Conservation (phyloP, 345 rosid genomes). For the Bruguiera gymnorhiza region DNA sequence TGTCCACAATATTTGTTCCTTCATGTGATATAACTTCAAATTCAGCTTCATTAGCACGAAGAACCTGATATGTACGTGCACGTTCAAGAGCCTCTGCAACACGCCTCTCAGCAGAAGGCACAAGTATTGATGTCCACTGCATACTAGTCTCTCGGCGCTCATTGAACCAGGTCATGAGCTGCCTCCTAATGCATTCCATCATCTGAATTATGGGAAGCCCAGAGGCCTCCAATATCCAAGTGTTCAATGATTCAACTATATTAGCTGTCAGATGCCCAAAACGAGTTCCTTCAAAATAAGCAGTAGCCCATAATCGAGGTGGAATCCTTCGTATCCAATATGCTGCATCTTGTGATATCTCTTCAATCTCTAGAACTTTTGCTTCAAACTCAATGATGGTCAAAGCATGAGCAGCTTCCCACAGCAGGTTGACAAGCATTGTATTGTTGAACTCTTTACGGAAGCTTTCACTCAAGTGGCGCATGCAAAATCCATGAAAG, state of each 20-base stretch:
- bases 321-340: slow-evolving; percentile 22
- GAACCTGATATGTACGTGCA: slow-evolving; percentile 75
- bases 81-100: slow-evolving; percentile 77
- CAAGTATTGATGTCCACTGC: slow-evolving; percentile 87
- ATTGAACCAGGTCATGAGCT: slow-evolving; percentile 93
- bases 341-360: slow-evolving; percentile 16
- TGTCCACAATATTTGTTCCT: slow-evolving; percentile 76
- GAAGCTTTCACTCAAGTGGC: slow-evolving; percentile 24
- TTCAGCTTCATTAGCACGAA: slow-evolving; percentile 84
- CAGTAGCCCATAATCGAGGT: slow-evolving; percentile 21
- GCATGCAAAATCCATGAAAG: slow-evolving; percentile 24
- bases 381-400: slow-evolving; percentile 17
- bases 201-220: slow-evolving; percentile 94
- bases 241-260: slow-evolving; percentile 61
- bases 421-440: slow-evolving; percentile 18
- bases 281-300: slow-evolving; percentile 21
- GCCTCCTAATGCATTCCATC: slow-evolving; percentile 93
- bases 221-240: slow-evolving; percentile 82
- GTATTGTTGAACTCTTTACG: slow-evolving; percentile 10
- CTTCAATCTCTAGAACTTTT: slow-evolving; percentile 18
- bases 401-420: slow-evolving; percentile 26
- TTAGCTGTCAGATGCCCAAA: slow-evolving; percentile 80
- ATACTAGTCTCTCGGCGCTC: slow-evolving; percentile 77
- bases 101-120: slow-evolving; percentile 79
- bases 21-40: slow-evolving; percentile 90